phyloP scores from a whole-genome alignment of 139 green algal genomes.

The Mychonastes homosphaera region DNA sequence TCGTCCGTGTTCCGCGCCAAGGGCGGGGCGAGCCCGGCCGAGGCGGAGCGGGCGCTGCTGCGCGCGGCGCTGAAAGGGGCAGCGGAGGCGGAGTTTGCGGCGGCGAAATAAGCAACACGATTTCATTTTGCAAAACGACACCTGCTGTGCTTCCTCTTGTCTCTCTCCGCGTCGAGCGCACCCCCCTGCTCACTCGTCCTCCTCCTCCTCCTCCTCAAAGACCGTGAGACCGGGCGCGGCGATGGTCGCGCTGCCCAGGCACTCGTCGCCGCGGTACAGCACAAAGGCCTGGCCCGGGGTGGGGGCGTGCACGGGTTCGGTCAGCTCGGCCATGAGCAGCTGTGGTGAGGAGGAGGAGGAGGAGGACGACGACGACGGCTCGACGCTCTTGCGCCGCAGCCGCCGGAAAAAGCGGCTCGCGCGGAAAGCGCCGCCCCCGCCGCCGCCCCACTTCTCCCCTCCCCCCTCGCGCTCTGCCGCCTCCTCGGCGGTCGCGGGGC shows the following conservation, averaged over 20 bases:
- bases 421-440: background rate
- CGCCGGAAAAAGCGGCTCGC: background rate
- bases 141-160: no score
- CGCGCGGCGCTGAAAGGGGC: no score
- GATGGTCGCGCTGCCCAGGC: slow-evolving; percentile 48
- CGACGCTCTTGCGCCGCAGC: background rate
- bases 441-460: no score
- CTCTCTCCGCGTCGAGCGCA: no score
- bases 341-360: background rate
- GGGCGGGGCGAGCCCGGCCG: no score
- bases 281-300: slow-evolving; percentile 65
- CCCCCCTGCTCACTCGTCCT: no score
- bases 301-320: slow-evolving; percentile 32
- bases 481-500: background rate
- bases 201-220: slow-evolving; percentile 15
- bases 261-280: slow-evolving; percentile 59
- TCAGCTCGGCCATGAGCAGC: slow-evolving; percentile 34
- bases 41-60: no score
- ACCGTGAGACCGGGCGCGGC: slow-evolving; percentile 25
- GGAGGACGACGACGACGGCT: background rate
- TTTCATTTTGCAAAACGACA: no score
- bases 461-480: no score
- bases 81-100: no score
- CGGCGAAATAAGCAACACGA: no score
- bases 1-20: no score